These are phyloP conservation scores for Hibiscus tridactylites DNA, from an alignment of 345 rosid genomes.

Conservation along the genomic window DNA sequence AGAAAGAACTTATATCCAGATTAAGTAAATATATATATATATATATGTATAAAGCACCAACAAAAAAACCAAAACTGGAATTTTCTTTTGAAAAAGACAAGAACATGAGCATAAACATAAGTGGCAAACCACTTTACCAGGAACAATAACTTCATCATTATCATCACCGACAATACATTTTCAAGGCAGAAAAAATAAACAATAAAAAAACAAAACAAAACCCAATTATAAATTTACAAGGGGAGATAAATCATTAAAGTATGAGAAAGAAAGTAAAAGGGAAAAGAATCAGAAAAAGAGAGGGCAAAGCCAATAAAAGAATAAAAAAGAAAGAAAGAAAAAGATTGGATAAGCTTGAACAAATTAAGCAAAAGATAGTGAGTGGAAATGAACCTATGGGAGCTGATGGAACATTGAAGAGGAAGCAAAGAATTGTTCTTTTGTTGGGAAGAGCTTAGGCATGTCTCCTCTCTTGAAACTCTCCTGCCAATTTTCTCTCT, in stretches of 20 bases:
- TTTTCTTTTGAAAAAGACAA: too few relatives aligned
- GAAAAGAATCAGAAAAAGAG: not conserved
- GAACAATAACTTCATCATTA: too few relatives aligned
- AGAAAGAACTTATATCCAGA: too few relatives aligned
- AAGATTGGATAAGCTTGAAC: not conserved
- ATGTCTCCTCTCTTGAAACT: slow-evolving; percentile 39
- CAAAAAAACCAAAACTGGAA: too few relatives aligned
- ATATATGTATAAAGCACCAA: too few relatives aligned
- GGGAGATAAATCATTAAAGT: too few relatives aligned
- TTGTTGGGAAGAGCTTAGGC: slow-evolving; percentile 41
- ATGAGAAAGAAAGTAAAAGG: not conserved
- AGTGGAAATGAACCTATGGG: slow-evolving; percentile 18
- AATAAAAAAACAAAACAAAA: not conserved
- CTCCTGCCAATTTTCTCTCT: slow-evolving; percentile 9
- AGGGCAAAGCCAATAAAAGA: not conserved
- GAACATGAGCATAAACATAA: too few relatives aligned
- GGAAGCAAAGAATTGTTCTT: slow-evolving; percentile 26
- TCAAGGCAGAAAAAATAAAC: too few relatives aligned
- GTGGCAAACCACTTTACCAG: too few relatives aligned
- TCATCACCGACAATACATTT: too few relatives aligned
- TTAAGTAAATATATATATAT: too few relatives aligned
- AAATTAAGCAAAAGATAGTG: not conserved
- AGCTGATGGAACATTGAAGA: slow-evolving; percentile 17
- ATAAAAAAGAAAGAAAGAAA: not conserved
- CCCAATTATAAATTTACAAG: not conserved